Percentiles rank a stretch among this genome's conserved stretches.
Evolutionary conservation across 305 asterid species (phyloP).

Genomic region (Ajuga reptans): DNA sequence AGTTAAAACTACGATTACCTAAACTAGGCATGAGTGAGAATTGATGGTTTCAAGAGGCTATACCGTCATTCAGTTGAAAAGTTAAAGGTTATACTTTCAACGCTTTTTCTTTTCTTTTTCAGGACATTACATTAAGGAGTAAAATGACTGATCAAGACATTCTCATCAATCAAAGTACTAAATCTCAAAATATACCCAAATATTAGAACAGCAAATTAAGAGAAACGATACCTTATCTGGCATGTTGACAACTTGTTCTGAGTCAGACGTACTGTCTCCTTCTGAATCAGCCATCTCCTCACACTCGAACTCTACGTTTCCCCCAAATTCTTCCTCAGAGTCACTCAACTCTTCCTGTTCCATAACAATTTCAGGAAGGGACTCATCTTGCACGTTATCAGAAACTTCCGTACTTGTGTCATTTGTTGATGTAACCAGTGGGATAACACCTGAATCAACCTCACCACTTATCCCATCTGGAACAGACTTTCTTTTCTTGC

Average conservation of each 20-base stretch:
- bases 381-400: slow-evolving; percentile 36
- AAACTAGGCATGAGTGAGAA: neutral
- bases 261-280: slow-evolving; percentile 61
- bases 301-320: slow-evolving; percentile 85
- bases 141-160: slow-evolving; percentile 1
- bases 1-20: neutral
- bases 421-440: slow-evolving; percentile 31
- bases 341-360: slow-evolving; percentile 97
- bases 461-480: slow-evolving; percentile 28
- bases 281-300: slow-evolving; percentile 99
- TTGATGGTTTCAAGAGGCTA: neutral
- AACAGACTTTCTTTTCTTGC: slow-evolving; percentile 28
- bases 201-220: neutral
- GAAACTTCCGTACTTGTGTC: slow-evolving; percentile 31
- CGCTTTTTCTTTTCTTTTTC: no score
- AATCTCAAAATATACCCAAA: neutral
- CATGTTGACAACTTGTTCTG: slow-evolving; percentile 41
- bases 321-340: slow-evolving; percentile 88
- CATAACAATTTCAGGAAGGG: slow-evolving; percentile 76
- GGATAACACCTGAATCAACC: slow-evolving; percentile 31
- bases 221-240: slow-evolving; percentile 59
- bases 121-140: neutral
- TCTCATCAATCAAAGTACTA: neutral
- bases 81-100: neutral
- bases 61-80: neutral